phyloP scores from a whole-genome alignment of 441 rosid genomes.

The Populus hybrid region DNA sequence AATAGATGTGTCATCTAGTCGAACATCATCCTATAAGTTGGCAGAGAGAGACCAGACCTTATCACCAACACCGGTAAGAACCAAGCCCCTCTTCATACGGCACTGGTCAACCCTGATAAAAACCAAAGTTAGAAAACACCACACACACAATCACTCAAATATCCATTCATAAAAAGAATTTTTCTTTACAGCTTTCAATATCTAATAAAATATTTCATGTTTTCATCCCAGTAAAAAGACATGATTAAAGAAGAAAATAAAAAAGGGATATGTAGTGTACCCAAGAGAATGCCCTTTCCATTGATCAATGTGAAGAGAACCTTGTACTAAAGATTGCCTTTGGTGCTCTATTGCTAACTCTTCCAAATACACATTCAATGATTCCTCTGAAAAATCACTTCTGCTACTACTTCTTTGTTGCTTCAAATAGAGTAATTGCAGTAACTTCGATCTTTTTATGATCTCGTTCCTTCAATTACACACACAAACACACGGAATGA shows the following conservation, averaged over 20 bases:
- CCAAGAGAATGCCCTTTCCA: constrained; percentile 77
- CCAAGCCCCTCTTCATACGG: constrained; percentile 73
- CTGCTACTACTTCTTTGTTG: constrained; percentile 16
- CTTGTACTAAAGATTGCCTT: constrained; percentile 38
- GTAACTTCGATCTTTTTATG: constrained; percentile 48
- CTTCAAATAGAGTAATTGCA: constrained; percentile 51
- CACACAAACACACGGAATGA: neutral
- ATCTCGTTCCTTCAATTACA: constrained; percentile 41
- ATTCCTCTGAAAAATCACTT: constrained; percentile 30
- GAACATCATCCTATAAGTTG: neutral
- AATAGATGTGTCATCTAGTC: neutral
- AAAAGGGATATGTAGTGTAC: constrained; percentile 34
- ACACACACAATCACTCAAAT: neutral
- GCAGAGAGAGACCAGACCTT: constrained; percentile 43
- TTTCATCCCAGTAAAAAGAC: neutral
- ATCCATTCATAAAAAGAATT: neutral
- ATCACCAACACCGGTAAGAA: constrained; percentile 91
- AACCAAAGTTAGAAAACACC: constrained; percentile 20
- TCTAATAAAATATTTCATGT: neutral
- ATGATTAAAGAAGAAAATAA: neutral
- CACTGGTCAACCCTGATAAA: constrained; percentile 68
- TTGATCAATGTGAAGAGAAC: constrained; percentile 50
- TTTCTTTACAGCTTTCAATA: neutral
- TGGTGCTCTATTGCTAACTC: constrained; percentile 68
- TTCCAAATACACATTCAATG: constrained; percentile 40